phyloP scores from a whole-genome alignment of 1,139 yeast genomes.

The Kodamaea ohmeri region DNA sequence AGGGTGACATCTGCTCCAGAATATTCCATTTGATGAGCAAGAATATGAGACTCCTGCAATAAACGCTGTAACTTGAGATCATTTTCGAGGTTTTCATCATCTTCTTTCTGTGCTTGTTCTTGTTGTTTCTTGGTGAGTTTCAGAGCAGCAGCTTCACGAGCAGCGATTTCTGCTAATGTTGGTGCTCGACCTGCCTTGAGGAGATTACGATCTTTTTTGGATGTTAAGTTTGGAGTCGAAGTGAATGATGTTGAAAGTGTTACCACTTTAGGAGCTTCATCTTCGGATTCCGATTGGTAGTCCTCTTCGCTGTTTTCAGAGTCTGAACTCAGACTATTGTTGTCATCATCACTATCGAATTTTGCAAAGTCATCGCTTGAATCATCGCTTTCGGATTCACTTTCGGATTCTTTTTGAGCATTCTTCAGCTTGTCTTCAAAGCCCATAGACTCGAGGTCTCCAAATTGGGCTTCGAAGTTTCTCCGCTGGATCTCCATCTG shows the following conservation, averaged over 20 bases:
- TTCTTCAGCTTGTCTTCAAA: conserved; percentile 52
- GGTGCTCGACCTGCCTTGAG: conserved; percentile 44
- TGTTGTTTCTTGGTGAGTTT: conserved; percentile 31
- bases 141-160: conserved; percentile 21
- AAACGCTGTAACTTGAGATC: conserved; percentile 83
- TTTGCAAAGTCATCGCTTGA: conserved; percentile 4
- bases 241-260: conserved; percentile 27
- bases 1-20: conserved; percentile 81
- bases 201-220: conserved; percentile 32
- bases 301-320: conserved; percentile 6
- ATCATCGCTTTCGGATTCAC: background rate
- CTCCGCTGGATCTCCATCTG: conserved; percentile 56
- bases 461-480: conserved; percentile 71
- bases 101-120: conserved; percentile 32
- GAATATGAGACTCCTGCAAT: conserved; percentile 79
- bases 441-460: conserved; percentile 58
- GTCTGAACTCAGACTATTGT: background rate
- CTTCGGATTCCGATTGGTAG: conserved; percentile 27
- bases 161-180: conserved; percentile 35
- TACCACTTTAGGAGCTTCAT: conserved; percentile 33
- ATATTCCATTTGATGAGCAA: conserved; percentile 52
- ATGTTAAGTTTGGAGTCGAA: conserved; percentile 14
- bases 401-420: conserved; percentile 2
- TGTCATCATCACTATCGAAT: background rate
- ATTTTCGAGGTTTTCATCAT: conserved; percentile 60